Conservation (phyloP, 1,139 yeast species). For the Debaryomyces sp. region DNA sequence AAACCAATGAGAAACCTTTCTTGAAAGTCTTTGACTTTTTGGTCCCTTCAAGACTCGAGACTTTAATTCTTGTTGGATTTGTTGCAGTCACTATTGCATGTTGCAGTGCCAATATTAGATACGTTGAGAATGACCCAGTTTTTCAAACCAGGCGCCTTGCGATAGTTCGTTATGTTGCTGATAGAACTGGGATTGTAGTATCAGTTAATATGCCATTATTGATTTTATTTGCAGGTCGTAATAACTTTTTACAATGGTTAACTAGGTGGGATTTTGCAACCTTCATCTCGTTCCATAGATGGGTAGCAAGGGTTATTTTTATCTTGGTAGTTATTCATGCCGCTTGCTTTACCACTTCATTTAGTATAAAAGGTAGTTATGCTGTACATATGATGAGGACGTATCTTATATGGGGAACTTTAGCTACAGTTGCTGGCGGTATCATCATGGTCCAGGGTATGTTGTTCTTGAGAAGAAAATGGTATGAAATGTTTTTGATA, state of each 20-base stretch:
- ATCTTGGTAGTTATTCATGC: constrained; percentile 36
- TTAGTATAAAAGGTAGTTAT: constrained; percentile 14
- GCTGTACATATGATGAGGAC: constrained; percentile 18
- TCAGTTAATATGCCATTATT: constrained; percentile 35
- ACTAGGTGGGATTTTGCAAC: constrained; percentile 43
- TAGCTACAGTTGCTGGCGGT: constrained; percentile 31
- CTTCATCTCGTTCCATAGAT: constrained; percentile 39
- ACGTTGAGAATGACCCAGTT: constrained; percentile 27
- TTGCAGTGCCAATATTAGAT: constrained; percentile 23
- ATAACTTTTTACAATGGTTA: constrained; percentile 44
- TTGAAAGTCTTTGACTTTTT: constrained; percentile 24
- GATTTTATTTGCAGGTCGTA: constrained; percentile 47
- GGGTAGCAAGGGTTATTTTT: constrained; percentile 38
- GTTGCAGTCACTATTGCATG: constrained; percentile 47
- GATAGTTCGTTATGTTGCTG: constrained; percentile 31
- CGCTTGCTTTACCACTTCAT: constrained; percentile 36
- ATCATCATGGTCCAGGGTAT: constrained; percentile 41
- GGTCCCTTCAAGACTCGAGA: constrained; percentile 32
- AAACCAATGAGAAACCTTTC: constrained; percentile 24
- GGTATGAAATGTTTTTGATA: constrained; percentile 47
- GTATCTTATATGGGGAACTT: constrained; percentile 34
- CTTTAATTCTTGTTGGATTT: constrained; percentile 38
- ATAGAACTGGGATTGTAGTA: constrained; percentile 36
- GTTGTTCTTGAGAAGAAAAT: constrained; percentile 39
- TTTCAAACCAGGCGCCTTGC: constrained; percentile 20